Conservation (phyloP, 768 basidiomycete species). For the Tylopilus cervinicoccineus region DNA sequence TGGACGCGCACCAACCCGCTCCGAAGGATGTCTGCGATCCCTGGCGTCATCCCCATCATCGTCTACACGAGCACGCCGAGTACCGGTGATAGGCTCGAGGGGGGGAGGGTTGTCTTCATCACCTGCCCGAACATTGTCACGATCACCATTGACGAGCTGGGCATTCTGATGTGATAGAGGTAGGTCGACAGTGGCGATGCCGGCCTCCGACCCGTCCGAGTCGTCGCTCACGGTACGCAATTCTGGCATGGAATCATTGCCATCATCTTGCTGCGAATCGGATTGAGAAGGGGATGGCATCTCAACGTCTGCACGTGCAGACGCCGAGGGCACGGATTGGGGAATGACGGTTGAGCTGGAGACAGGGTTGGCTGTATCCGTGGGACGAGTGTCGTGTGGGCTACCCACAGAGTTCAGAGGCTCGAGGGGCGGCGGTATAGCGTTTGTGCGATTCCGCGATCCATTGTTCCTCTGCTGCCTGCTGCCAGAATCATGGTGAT, state of each 20-base stretch:
- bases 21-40: slow-evolving; percentile 61
- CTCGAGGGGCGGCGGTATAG: slow-evolving; percentile 5
- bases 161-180: slow-evolving; percentile 14
- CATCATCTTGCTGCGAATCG: slow-evolving; percentile 21
- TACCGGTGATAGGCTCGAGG: slow-evolving; percentile 31
- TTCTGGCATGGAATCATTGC: slow-evolving; percentile 40
- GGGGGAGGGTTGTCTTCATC: slow-evolving; percentile 30
- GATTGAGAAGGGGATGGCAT: slow-evolving; percentile 5
- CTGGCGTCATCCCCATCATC: slow-evolving; percentile 59
- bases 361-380: slow-evolving; percentile 2
- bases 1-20: slow-evolving; percentile 41
- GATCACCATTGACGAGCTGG: slow-evolving; percentile 31
- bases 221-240: slow-evolving; percentile 37
- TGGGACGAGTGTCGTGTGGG: background rate
- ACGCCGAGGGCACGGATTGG: slow-evolving; percentile 1
- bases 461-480: background rate
- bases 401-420: background rate
- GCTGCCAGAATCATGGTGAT: slow-evolving; percentile 1
- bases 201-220: slow-evolving; percentile 33
- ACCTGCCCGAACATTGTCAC: slow-evolving; percentile 26
- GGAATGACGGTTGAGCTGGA: background rate
- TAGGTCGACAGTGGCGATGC: slow-evolving; percentile 30
- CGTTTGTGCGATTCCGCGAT: background rate
- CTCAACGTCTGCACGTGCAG: slow-evolving; percentile 2
- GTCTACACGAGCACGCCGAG: slow-evolving; percentile 54